Percentiles rank a stretch among this genome's conserved stretches.
Evolutionary conservation across 2,329 filamentous ascomycete genomes (phyloP).

Genomic region (Neofusicoccum kwambonambiense): DNA sequence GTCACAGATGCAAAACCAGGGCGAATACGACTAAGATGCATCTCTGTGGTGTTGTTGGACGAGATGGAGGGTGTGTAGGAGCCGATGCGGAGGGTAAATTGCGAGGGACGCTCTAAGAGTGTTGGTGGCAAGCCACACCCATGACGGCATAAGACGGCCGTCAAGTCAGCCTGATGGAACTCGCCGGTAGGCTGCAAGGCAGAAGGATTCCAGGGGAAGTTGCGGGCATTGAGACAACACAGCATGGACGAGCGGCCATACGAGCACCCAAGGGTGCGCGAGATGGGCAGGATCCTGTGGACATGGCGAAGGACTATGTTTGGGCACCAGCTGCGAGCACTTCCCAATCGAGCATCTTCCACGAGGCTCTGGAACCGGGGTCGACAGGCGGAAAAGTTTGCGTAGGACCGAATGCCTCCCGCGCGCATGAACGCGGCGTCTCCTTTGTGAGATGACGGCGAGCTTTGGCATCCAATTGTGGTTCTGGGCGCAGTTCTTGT

Average conservation of each 20-base stretch:
- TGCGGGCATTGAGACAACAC: constrained; percentile 11
- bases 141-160: not conserved
- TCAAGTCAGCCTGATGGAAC: not conserved
- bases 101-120: not conserved
- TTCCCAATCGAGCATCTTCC: not conserved
- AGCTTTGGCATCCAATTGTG: not conserved
- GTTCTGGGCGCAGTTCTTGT: not conserved
- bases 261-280: not conserved
- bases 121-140: not conserved
- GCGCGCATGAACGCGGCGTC: not conserved
- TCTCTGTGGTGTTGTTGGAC: not conserved
- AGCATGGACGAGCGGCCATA: not conserved
- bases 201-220: not conserved
- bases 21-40: not conserved
- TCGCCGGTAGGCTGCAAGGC: not conserved
- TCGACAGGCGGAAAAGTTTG: not conserved
- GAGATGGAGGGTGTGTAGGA: not conserved
- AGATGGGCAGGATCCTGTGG: not conserved
- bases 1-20: not conserved
- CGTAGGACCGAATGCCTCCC: constrained; percentile 1
- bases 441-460: not conserved
- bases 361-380: not conserved
- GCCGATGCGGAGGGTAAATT: not conserved
- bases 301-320: not conserved
- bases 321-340: not conserved